These are phyloP conservation scores for Thermoascus crustaceus DNA, from an alignment of 2,329 filamentous ascomycete genomes.

Conservation along the genomic window DNA sequence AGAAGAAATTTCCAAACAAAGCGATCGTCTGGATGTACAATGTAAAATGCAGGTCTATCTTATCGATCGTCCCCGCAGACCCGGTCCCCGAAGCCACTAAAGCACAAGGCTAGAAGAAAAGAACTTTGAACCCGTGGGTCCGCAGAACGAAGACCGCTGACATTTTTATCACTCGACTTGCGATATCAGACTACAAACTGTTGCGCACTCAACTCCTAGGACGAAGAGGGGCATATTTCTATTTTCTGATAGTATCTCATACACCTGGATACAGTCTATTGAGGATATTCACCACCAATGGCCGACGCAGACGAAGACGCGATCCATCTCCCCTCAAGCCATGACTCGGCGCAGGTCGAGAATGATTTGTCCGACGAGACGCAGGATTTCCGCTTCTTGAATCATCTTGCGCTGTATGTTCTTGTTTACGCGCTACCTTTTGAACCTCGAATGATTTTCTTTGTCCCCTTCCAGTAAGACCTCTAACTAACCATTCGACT, in stretches of 20 bases:
- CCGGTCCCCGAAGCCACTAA: no score
- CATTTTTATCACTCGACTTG: no score
- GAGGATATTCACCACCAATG: conserved; percentile 18
- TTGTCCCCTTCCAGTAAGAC: conserved; percentile 23
- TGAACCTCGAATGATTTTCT: conserved; percentile 1
- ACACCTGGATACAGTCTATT: neutral
- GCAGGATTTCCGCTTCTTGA: conserved; percentile 76
- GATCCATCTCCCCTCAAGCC: conserved; percentile 22
- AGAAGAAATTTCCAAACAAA: no score
- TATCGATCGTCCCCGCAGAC: no score
- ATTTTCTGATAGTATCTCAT: neutral
- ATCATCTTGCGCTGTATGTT: conserved; percentile 44
- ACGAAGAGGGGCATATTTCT: neutral
- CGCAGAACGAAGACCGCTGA: no score
- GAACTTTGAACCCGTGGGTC: conserved; percentile 1
- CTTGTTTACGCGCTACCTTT: neutral
- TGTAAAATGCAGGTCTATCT: no score
- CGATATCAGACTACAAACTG: no score
- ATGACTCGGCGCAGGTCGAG: conserved; percentile 37
- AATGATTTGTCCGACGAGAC: conserved; percentile 67
- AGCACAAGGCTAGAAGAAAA: no score
- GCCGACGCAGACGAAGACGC: conserved; percentile 38
- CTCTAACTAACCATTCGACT: conserved; percentile 9
- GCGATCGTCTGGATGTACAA: no score
- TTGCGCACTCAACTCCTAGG: neutral